Percentiles rank a stretch among this genome's conserved stretches.
phyloP scores from a whole-genome alignment of 2,329 filamentous ascomycete species.

The Penicillium sp. region DNA sequence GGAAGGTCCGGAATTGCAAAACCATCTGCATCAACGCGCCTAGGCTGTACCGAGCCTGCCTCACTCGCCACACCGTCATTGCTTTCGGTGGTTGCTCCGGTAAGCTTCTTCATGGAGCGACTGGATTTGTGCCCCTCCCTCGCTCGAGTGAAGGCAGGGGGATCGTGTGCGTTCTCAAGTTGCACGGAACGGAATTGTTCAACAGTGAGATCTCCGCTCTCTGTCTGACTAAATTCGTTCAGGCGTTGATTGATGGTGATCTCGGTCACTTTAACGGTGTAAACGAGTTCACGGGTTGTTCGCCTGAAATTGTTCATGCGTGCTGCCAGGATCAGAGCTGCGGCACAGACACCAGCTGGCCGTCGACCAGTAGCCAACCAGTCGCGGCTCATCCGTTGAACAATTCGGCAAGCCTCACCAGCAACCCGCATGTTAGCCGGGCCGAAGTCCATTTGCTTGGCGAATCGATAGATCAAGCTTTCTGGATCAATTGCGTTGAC shows the following conservation, averaged over 20 bases:
- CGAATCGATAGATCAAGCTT: conserved; percentile 87
- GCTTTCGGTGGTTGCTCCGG: conserved; percentile 42
- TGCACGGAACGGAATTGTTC: conserved; percentile 68
- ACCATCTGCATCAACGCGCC: conserved; percentile 64
- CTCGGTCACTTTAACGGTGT: conserved; percentile 94
- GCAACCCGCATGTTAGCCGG: conserved; percentile 79
- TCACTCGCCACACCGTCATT: conserved; percentile 42
- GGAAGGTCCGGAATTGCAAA: conserved; percentile 62
- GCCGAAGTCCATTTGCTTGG: conserved; percentile 87
- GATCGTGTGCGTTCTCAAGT: conserved; percentile 70
- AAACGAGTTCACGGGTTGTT: conserved; percentile 92
- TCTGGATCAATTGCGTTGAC: conserved; percentile 80
- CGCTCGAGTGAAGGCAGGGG: conserved; percentile 69
- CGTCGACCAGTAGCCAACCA: conserved; percentile 96
- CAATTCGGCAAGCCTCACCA: conserved; percentile 80
- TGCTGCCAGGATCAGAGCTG: conserved; percentile 89
- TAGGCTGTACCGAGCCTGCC: conserved; percentile 28
- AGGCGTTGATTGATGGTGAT: conserved; percentile 88
- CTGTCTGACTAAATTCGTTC: conserved; percentile 86
- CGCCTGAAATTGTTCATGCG: conserved; percentile 98
- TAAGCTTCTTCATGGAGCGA: conserved; percentile 35
- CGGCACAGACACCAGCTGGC: conserved; percentile 90
- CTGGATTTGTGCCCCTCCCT: conserved; percentile 60
- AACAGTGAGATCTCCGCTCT: conserved; percentile 80
- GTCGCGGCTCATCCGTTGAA: conserved; percentile 90